Evolutionary conservation across 2,329 filamentous ascomycete species (phyloP).

Genomic region (Lecanosticta acicola): DNA sequence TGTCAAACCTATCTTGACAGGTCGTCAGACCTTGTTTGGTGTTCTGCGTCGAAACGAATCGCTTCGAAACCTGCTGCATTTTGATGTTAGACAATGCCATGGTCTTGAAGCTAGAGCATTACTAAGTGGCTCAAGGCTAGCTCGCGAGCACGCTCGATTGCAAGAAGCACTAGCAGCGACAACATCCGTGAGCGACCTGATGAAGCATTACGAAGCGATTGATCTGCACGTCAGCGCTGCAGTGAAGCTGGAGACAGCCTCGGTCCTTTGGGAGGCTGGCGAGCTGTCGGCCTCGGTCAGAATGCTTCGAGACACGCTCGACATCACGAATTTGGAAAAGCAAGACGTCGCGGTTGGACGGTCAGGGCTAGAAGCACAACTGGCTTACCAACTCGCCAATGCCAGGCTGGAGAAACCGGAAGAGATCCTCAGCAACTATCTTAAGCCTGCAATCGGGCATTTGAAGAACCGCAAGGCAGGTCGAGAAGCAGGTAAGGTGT

Average conservation of each 20-base stretch:
- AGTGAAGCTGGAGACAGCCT: conserved; percentile 75
- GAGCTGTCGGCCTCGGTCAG: conserved; percentile 84
- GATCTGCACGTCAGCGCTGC: conserved; percentile 72
- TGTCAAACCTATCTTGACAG: conserved; percentile 73
- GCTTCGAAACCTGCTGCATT: conserved; percentile 55
- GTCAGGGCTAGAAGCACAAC: conserved; percentile 76
- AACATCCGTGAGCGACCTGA: conserved; percentile 73
- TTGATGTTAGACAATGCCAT: conserved; percentile 60
- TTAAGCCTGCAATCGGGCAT: conserved; percentile 77
- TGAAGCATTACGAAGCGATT: conserved; percentile 61
- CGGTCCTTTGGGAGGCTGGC: conserved; percentile 88
- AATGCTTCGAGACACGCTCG: conserved; percentile 72
- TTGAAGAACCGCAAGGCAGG: conserved; percentile 64
- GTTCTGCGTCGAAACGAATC: conserved; percentile 66
- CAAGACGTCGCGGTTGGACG: conserved; percentile 68
- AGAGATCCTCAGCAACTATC: conserved; percentile 78
- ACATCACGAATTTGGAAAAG: conserved; percentile 55
- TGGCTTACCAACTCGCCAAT: conserved; percentile 82
- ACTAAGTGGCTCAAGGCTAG: conserved; percentile 67
- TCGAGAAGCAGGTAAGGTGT: conserved; percentile 76
- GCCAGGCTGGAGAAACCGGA: conserved; percentile 88
- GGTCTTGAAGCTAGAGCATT: conserved; percentile 72
- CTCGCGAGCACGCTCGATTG: conserved; percentile 70
- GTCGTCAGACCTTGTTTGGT: conserved; percentile 75
- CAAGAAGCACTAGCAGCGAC: conserved; percentile 85